Conservation (phyloP, 1,284 basidiomycete genomes). For the Psilocybe mexicana region DNA sequence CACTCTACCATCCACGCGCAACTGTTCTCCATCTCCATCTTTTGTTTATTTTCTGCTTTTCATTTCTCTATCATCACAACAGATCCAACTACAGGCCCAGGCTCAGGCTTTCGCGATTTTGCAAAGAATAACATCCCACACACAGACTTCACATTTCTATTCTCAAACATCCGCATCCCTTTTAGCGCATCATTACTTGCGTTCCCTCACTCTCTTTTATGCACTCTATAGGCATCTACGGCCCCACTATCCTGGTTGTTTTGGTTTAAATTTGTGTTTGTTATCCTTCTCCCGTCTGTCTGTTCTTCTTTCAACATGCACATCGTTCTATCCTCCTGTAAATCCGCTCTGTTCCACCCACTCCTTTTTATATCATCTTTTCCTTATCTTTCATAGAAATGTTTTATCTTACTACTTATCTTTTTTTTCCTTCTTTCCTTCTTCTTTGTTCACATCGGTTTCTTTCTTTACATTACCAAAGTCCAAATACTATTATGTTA, state of each 20-base stretch:
- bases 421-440: constrained; percentile 14
- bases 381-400: constrained; percentile 9
- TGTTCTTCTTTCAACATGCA: not conserved
- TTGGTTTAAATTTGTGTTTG: not conserved
- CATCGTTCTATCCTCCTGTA: no score
- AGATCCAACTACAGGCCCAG: not conserved
- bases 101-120: no score
- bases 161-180: not conserved
- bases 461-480: constrained; percentile 1
- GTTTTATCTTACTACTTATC: constrained; percentile 18
- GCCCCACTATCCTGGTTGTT: no score
- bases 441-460: constrained; percentile 10
- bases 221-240: not conserved
- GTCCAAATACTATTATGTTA: constrained; percentile 1
- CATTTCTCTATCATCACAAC: not conserved
- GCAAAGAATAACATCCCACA: not conserved
- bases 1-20: not conserved
- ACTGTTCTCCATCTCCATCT: not conserved
- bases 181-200: not conserved
- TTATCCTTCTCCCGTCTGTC: not conserved
- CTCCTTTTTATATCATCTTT: constrained; percentile 12
- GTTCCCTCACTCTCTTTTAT: not conserved
- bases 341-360: not conserved
- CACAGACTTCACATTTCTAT: not conserved
- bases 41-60: not conserved